Conservation (phyloP, 208 protist species). For the Leishmania martiniquensis region DNA sequence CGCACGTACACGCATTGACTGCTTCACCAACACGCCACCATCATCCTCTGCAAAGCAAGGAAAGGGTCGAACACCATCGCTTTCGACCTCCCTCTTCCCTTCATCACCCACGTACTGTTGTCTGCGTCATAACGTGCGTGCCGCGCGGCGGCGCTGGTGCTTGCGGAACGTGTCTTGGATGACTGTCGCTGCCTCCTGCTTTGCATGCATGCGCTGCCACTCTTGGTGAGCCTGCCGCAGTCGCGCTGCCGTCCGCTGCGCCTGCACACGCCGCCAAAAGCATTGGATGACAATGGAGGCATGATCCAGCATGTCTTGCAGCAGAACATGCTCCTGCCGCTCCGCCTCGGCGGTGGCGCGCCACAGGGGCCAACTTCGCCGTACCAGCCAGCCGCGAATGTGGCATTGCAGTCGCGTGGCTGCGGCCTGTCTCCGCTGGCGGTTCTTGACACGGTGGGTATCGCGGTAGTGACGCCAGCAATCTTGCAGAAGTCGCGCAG, state of each 20-base stretch:
- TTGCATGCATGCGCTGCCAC: constrained; percentile 26
- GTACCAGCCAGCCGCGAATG: constrained; percentile 70
- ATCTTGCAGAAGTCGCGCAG: constrained; percentile 52
- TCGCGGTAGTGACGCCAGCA: constrained; percentile 59
- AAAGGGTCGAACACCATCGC: background rate
- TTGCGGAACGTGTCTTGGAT: constrained; percentile 72
- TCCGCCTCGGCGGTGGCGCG: constrained; percentile 33
- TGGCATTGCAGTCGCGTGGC: constrained; percentile 67
- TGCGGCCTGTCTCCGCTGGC: constrained; percentile 38
- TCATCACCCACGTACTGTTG: background rate
- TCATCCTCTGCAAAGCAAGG: background rate
- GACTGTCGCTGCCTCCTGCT: constrained; percentile 60
- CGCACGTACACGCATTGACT: background rate
- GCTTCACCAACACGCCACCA: background rate
- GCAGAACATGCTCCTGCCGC: constrained; percentile 34
- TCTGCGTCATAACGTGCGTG: background rate
- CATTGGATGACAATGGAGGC: constrained; percentile 76
- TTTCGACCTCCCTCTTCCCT: too few relatives aligned
- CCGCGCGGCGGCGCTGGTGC: constrained; percentile 28
- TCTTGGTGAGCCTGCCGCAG: constrained; percentile 24
- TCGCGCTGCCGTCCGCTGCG: constrained; percentile 25
- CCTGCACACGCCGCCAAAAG: constrained; percentile 64
- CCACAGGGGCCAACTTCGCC: constrained; percentile 54
- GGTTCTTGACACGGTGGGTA: constrained; percentile 28
- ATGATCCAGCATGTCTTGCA: constrained; percentile 60